Base-by-base conservation (phyloP, 164 flowering plant species). In the Vitis cinerea region DNA sequence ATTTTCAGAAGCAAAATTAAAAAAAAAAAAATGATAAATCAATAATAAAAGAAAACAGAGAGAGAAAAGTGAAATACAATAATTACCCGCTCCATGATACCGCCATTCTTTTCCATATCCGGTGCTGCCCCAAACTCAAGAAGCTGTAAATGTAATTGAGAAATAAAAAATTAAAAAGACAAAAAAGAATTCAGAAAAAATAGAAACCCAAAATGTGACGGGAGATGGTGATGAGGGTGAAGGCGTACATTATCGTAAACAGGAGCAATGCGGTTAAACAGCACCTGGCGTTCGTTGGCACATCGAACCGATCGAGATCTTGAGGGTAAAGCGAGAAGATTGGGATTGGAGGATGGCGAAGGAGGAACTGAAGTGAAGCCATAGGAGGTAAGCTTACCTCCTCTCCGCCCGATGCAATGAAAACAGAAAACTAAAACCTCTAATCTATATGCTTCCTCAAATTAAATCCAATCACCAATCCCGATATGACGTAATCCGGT, bases 181-280 rank as follows among this genome's bases (percentile, higher is more conserved):
- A 6, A 51, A 49, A 67, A 27, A 14, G 31, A 48, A 13, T 7
- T 27, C 23, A 70, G 7, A 17, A 1, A 23, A 55, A 30, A 16
- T 13, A 48, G 47, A 53, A 4, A 51, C 14, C 16, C n/a, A 17
- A 50, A 10, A 58, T 13, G 10, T 2, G 15, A 5, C 2, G 2
- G 9, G 50, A 65, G n/a, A 62, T 15, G 23, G 16, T 3, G 48
- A 50, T 27, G 47, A 58, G 19, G 59, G 30, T 23, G 61, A 3
- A 4, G 16, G 78, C 75, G 44, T 71, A 95, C 99, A 59, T 86
- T 83, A 76, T 93, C 98, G 58, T 93, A 93, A 17, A 86, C 91
- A 27, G 96, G 96, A 70, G 98, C 91, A 73, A 95, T 91, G 75
- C 96, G 96, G 81, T 63, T 86, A 65, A 93, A 93, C 15, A 93